A percentile compares a stretch with the other conserved stretches of the same genome.
Evolutionary conservation across 2,329 filamentous ascomycete genomes (phyloP).

Genomic region (Penicillium sp.): DNA sequence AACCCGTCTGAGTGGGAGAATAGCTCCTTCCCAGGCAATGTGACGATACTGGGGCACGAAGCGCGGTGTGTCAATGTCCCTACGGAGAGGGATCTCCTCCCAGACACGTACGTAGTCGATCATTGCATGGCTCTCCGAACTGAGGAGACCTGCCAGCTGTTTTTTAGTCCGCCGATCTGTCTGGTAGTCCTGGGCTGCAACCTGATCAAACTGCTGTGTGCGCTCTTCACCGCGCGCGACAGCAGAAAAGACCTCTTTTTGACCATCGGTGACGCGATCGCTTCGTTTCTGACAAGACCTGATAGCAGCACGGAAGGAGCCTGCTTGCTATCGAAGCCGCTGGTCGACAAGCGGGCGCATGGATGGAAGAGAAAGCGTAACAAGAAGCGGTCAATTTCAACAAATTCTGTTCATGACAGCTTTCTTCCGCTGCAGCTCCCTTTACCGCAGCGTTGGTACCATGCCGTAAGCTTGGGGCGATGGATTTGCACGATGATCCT

Average conservation of each 20-base stretch:
- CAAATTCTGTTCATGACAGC: neutral
- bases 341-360: neutral
- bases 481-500: slow-evolving; percentile 11
- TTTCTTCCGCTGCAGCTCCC: slow-evolving; percentile 5
- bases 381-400: neutral
- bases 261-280: slow-evolving; percentile 40
- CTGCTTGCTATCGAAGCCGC: slow-evolving; percentile 21
- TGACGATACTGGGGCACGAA: neutral
- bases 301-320: slow-evolving; percentile 30
- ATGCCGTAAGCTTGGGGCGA: slow-evolving; percentile 9
- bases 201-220: slow-evolving; percentile 29
- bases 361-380: slow-evolving; percentile 1
- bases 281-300: slow-evolving; percentile 35
- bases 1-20: slow-evolving; percentile 1
- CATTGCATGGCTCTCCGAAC: slow-evolving; percentile 30
- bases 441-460: slow-evolving; percentile 5
- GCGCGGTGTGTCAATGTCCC: neutral
- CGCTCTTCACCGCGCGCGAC: slow-evolving; percentile 22
- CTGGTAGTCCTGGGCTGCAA: slow-evolving; percentile 33
- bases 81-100: neutral
- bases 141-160: slow-evolving; percentile 27
- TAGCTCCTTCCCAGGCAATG: slow-evolving; percentile 1
- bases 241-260: slow-evolving; percentile 22
- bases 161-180: slow-evolving; percentile 26
- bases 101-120: slow-evolving; percentile 6